Conservation (phyloP, 2,329 filamentous ascomycete species). For the Aquanectria penicillioides region DNA sequence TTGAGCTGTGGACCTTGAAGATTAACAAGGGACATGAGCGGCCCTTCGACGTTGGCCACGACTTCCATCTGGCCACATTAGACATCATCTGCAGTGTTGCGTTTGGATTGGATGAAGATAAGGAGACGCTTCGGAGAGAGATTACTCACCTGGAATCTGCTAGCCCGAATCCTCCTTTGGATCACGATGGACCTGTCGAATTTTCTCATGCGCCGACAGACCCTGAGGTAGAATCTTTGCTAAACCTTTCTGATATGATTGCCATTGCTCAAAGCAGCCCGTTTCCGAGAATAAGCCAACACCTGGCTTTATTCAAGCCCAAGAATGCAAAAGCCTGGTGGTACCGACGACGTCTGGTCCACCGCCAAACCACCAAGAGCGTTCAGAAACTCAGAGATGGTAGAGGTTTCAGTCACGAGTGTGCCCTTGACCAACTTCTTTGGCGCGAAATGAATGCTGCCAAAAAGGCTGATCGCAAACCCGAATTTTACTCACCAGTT, state of each 20-base stretch:
- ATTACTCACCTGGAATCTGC: constrained; percentile 18
- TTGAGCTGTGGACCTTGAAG: constrained; percentile 50
- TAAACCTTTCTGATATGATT: constrained; percentile 40
- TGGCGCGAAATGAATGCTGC: constrained; percentile 46
- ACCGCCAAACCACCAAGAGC: constrained; percentile 33
- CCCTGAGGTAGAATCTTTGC: constrained; percentile 34
- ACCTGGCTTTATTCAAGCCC: constrained; percentile 37
- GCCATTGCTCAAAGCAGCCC: constrained; percentile 36
- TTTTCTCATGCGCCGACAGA: constrained; percentile 28
- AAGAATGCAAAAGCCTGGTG: constrained; percentile 39
- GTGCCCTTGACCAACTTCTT: constrained; percentile 47
- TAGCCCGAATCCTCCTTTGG: background rate
- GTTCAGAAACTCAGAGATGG: constrained; percentile 26
- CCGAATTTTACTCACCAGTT: constrained; percentile 44
- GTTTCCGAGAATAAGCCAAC: constrained; percentile 33
- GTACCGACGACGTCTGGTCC: constrained; percentile 33
- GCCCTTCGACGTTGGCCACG: constrained; percentile 45
- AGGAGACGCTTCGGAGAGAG: constrained; percentile 30
- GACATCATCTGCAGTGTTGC: constrained; percentile 50
- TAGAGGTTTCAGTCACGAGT: constrained; percentile 26
- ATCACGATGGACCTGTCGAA: constrained; percentile 10
- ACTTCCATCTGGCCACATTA: constrained; percentile 46
- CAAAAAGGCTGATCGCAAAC: constrained; percentile 41
- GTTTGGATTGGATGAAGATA: constrained; percentile 42
- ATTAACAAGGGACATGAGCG: constrained; percentile 35